phyloP scores from a whole-genome alignment of 768 basidiomycete genomes.

The Russula brevipes region DNA sequence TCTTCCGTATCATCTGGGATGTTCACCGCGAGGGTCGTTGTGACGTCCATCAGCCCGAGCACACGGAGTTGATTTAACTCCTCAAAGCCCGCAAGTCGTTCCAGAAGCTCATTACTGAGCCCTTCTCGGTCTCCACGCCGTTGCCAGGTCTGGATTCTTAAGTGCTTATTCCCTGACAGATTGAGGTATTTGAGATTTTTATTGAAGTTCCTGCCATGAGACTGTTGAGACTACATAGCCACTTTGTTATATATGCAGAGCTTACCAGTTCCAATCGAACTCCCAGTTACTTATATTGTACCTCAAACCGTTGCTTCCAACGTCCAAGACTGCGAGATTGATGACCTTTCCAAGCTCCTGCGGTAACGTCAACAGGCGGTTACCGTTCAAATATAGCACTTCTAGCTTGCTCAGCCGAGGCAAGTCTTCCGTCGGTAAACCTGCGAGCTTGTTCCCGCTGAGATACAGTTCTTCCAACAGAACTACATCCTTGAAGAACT shows the following conservation, averaged over 20 bases:
- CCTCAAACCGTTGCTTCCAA: slow-evolving; percentile 87
- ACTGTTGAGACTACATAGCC: not conserved
- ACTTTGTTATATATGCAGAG: slow-evolving; percentile 14
- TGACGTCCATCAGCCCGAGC: slow-evolving; percentile 97
- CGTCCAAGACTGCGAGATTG: slow-evolving; percentile 78
- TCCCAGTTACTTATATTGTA: slow-evolving; percentile 99
- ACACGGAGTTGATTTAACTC: slow-evolving; percentile 80
- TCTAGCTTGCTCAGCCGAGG: slow-evolving; percentile 60
- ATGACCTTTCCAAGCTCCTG: slow-evolving; percentile 82
- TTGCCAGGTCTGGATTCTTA: slow-evolving; percentile 85
- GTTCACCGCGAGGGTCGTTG: slow-evolving; percentile 50
- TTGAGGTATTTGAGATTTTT: slow-evolving; percentile 90
- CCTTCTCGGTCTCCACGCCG: slow-evolving; percentile 33
- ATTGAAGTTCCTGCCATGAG: slow-evolving; percentile 82
- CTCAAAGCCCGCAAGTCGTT: slow-evolving; percentile 71
- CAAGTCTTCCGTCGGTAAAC: slow-evolving; percentile 85
- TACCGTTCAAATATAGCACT: slow-evolving; percentile 87
- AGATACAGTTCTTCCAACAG: slow-evolving; percentile 84
- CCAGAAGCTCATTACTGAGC: slow-evolving; percentile 23
- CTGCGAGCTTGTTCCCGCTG: slow-evolving; percentile 91
- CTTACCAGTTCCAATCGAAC: slow-evolving; percentile 99
- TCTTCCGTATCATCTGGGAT: slow-evolving; percentile 84
- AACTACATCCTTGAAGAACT: slow-evolving; percentile 66
- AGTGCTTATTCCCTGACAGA: slow-evolving; percentile 91
- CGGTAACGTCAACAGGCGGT: slow-evolving; percentile 87